Evolutionary conservation across 2,329 filamentous ascomycete genomes (phyloP).

Genomic region (Alternaria triticina): DNA sequence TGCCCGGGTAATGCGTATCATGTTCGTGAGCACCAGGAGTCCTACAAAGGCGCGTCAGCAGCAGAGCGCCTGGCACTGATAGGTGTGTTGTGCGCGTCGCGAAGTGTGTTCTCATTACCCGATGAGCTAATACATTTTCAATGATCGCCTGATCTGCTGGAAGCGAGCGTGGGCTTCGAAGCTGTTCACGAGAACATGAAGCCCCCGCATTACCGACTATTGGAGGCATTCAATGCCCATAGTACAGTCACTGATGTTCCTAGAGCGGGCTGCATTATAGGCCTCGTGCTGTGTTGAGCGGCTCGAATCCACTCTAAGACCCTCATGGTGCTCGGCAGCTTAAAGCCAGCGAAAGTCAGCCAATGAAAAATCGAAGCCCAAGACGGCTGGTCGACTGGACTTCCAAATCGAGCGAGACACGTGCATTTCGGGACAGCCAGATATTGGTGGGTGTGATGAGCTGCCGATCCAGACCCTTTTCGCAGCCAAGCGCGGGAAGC

Average conservation of each 20-base stretch:
- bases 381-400: slow-evolving; percentile 11
- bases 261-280: slow-evolving; percentile 5
- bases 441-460: slow-evolving; percentile 41
- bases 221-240: neutral
- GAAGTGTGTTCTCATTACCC: neutral
- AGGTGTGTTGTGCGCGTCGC: neutral
- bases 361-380: slow-evolving; percentile 25
- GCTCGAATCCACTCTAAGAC: slow-evolving; percentile 9
- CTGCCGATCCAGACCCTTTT: slow-evolving; percentile 26
- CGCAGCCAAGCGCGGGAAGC: slow-evolving; percentile 30
- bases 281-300: slow-evolving; percentile 21
- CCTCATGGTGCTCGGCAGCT: slow-evolving; percentile 8
- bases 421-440: slow-evolving; percentile 23
- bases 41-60: too few species aligned
- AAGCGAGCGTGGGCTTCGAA: neutral
- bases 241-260: neutral
- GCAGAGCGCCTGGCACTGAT: neutral
- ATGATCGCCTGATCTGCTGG: neutral
- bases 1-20: neutral
- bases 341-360: slow-evolving; percentile 15
- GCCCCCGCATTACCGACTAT: neutral
- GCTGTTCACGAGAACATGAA: neutral
- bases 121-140: neutral
- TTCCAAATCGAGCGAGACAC: slow-evolving; percentile 22
- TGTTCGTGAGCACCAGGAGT: neutral